Conservation (phyloP, 2,329 filamentous ascomycete genomes). For the Fusarium guadeloupense region DNA sequence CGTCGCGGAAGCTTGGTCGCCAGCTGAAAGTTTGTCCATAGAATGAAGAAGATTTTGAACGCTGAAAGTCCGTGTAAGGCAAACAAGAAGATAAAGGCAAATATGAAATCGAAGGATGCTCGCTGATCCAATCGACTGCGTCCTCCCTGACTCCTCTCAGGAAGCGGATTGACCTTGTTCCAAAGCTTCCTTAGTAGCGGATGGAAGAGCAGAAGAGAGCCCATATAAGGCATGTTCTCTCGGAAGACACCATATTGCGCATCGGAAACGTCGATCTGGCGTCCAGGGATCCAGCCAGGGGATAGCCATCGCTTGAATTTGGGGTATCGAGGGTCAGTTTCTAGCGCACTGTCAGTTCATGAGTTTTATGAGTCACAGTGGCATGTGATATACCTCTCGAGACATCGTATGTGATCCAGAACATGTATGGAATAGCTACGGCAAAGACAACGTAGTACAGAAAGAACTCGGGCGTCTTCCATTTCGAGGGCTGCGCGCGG, state of each 20-base stretch:
- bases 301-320: slow-evolving; percentile 77
- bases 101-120: slow-evolving; percentile 82
- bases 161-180: slow-evolving; percentile 62
- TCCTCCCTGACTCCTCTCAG: slow-evolving; percentile 52
- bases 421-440: slow-evolving; percentile 81
- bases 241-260: slow-evolving; percentile 87
- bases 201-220: slow-evolving; percentile 77
- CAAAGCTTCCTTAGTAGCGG: slow-evolving; percentile 80
- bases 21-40: slow-evolving; percentile 83
- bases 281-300: slow-evolving; percentile 89
- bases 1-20: slow-evolving; percentile 75
- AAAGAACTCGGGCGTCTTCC: slow-evolving; percentile 87
- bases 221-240: slow-evolving; percentile 83
- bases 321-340: slow-evolving; percentile 80
- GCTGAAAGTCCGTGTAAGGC: slow-evolving; percentile 87
- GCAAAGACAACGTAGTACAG: slow-evolving; percentile 78
- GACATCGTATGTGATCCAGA: slow-evolving; percentile 86
- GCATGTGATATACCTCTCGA: slow-evolving; percentile 72
- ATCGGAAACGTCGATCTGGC: slow-evolving; percentile 93
- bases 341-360: slow-evolving; percentile 55
- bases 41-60: slow-evolving; percentile 81
- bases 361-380: background rate
- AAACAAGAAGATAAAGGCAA: slow-evolving; percentile 80
- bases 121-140: slow-evolving; percentile 73
- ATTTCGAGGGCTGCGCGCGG: slow-evolving; percentile 72